Conservation (phyloP, 2,329 filamentous ascomycete species). For the Aureobasidium sp. region DNA sequence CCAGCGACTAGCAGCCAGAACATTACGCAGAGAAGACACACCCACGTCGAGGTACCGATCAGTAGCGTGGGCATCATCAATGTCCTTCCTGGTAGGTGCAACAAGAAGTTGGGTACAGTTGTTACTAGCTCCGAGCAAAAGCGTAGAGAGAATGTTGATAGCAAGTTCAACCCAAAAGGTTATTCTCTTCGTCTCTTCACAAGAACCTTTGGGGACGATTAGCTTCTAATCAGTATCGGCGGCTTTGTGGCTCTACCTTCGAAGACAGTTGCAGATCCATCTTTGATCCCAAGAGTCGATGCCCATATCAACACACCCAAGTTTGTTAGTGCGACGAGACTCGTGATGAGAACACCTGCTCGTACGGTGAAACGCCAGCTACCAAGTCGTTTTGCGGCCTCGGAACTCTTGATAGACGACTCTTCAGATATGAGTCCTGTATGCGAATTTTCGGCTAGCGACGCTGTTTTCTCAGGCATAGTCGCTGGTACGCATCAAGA, state of each 20-base stretch:
- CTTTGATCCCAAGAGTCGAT: neutral
- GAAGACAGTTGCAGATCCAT: conserved; percentile 1
- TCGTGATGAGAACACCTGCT: neutral
- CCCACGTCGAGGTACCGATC: conserved; percentile 39
- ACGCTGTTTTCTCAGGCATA: neutral
- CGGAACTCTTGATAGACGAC: neutral
- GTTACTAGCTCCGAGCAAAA: conserved; percentile 40
- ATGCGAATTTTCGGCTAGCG: neutral
- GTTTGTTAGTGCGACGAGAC: neutral
- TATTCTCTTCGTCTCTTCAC: neutral
- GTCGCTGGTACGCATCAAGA: too few species aligned
- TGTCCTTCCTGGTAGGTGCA: conserved; percentile 41
- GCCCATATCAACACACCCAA: neutral
- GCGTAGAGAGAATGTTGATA: conserved; percentile 41
- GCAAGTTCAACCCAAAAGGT: conserved; percentile 26
- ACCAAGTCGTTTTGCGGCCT: neutral
- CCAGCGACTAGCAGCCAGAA: conserved; percentile 19
- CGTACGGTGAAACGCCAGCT: neutral
- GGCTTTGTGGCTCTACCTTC: neutral
- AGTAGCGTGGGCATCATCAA: conserved; percentile 39
- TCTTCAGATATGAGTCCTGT: neutral
- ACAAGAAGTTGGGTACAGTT: conserved; percentile 45
- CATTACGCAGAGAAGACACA: conserved; percentile 33
- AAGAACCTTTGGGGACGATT: neutral
- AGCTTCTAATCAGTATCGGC: neutral